Conservation (phyloP, 2,329 filamentous ascomycete species). For the Sclerotiophoma versabilis region DNA sequence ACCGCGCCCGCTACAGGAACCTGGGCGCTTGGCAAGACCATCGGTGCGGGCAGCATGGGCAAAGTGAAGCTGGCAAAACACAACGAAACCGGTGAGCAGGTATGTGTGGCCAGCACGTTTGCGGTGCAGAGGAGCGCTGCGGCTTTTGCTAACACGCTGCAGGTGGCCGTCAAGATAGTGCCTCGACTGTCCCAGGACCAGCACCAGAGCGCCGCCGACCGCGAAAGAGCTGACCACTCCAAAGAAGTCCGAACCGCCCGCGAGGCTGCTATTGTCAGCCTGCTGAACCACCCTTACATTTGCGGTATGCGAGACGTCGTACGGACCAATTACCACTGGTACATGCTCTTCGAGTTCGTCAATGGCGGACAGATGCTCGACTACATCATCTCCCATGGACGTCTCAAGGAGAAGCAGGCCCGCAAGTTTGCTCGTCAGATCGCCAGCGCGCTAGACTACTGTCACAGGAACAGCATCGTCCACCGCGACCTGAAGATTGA, state of each 20-base stretch:
- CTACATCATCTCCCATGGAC: conserved; percentile 98
- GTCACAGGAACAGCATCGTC: conserved; percentile 96
- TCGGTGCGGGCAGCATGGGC: conserved; percentile 97
- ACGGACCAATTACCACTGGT: conserved; percentile 97
- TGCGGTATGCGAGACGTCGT: conserved; percentile 96
- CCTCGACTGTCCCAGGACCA: conserved; percentile 90
- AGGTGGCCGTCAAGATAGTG: conserved; percentile 98
- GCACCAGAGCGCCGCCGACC: conserved; percentile 72
- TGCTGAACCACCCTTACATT: conserved; percentile 93
- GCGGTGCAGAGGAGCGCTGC: background rate
- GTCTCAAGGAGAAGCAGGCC: conserved; percentile 97
- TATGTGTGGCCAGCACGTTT: conserved; percentile 51
- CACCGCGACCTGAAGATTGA: conserved; percentile 98
- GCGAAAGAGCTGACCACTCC: conserved; percentile 91
- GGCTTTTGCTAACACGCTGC: conserved; percentile 21
- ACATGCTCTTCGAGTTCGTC: conserved; percentile 99
- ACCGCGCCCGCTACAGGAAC: conserved; percentile 82
- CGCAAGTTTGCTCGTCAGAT: conserved; percentile 98
- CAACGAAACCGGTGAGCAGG: conserved; percentile 88
- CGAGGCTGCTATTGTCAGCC: conserved; percentile 94
- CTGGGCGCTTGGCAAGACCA: conserved; percentile 95
- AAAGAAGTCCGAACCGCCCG: conserved; percentile 95
- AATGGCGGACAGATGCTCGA: conserved; percentile 99
- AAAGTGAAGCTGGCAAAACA: conserved; percentile 97
- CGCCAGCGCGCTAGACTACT: conserved; percentile 94